Evolutionary conservation across 2,329 filamentous ascomycete species (phyloP).

Genomic region (Aspergillus novoparasiticus): DNA sequence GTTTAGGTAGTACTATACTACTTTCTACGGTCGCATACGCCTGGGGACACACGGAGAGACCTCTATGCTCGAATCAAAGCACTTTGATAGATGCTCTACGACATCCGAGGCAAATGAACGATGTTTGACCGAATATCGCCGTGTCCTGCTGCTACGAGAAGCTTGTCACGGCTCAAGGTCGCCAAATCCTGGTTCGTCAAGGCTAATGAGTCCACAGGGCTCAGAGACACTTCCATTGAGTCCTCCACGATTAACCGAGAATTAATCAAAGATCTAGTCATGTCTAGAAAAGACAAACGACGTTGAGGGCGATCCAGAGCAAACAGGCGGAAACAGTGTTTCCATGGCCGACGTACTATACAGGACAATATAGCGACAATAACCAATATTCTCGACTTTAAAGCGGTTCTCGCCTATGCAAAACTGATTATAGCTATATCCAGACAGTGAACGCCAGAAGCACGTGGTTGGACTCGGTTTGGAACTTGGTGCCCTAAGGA

Average conservation of each 20-base stretch:
- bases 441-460: no score
- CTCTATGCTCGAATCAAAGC: fast-evolving
- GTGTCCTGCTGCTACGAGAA: neutral
- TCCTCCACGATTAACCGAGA: neutral
- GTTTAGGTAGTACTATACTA: neutral
- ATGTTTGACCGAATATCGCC: neutral
- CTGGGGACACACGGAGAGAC: neutral
- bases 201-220: neutral
- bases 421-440: no score
- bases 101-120: fast-evolving
- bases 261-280: no score
- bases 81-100: neutral
- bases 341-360: neutral
- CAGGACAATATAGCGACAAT: neutral
- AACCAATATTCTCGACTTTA: neutral
- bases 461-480: no score
- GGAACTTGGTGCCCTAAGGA: no score
- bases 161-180: neutral
- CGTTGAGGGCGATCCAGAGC: no score
- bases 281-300: no score
- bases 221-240: neutral
- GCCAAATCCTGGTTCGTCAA: neutral
- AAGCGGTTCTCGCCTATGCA: neutral
- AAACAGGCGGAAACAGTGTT: neutral
- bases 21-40: neutral